Evolutionary conservation across 2,329 filamentous ascomycete species (phyloP).

Genomic region (Nemania abortiva): DNA sequence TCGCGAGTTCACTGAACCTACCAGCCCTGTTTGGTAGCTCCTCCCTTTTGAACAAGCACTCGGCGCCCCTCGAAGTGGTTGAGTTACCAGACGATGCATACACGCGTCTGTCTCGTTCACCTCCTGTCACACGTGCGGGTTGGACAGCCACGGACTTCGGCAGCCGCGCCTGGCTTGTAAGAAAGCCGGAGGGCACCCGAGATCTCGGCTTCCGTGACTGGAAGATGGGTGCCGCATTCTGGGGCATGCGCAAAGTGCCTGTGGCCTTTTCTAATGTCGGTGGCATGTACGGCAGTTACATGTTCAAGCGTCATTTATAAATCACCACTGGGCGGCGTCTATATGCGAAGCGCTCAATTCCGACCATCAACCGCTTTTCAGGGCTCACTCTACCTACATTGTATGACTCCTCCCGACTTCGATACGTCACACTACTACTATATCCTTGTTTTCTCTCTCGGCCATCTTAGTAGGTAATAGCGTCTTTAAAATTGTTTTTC

Average conservation of each 20-base stretch:
- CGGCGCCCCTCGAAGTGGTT: constrained; percentile 79
- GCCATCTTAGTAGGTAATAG: constrained; percentile 6
- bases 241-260: constrained; percentile 93
- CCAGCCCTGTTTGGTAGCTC: constrained; percentile 65
- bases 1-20: constrained; percentile 70
- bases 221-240: constrained; percentile 88
- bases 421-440: background rate
- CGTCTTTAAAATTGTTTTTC: background rate
- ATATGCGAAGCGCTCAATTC: background rate
- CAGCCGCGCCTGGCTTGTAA: constrained; percentile 74
- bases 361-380: background rate
- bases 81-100: constrained; percentile 79
- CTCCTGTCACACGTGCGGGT: constrained; percentile 70
- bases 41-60: constrained; percentile 68
- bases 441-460: background rate
- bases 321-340: background rate
- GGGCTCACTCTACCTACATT: background rate
- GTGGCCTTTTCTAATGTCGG: constrained; percentile 92
- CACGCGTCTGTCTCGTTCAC: constrained; percentile 71
- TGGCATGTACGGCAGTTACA: constrained; percentile 85
- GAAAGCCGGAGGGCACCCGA: constrained; percentile 45
- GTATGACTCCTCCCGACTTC: background rate
- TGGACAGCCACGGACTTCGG: constrained; percentile 80
- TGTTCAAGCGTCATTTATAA: constrained; percentile 71
- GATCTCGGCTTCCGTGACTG: constrained; percentile 74